Percentiles rank a stretch among this genome's conserved stretches.
Conservation (phyloP, 192 early-diverging fungal genomes). For the Coemansia sp. region DNA sequence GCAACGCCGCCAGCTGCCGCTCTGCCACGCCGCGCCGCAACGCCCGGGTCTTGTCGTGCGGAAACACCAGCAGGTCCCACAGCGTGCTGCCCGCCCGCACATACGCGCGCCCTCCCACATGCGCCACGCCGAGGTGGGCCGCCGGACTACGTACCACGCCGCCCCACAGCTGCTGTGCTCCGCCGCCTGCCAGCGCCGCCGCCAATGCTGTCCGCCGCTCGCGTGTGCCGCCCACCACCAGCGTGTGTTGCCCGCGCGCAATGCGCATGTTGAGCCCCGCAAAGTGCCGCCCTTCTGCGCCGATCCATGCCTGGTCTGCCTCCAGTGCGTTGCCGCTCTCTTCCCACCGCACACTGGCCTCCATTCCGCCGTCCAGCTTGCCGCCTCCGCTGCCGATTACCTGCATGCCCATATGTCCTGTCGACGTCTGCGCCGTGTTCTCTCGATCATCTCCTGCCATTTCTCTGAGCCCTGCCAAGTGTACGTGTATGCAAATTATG, state of each 20-base stretch:
- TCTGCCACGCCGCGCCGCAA: constrained; percentile 31
- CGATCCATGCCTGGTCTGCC: constrained; percentile 10
- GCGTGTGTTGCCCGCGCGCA: constrained; percentile 29
- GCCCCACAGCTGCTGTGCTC: constrained; percentile 1
- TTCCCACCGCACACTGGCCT: constrained; percentile 9
- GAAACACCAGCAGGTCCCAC: constrained; percentile 47
- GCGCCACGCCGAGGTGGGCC: constrained; percentile 15
- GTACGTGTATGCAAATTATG: neutral
- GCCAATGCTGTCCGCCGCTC: constrained; percentile 20
- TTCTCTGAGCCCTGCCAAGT: neutral
- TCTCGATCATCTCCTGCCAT: neutral
- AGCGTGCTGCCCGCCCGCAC: constrained; percentile 38
- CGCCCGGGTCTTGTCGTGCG: constrained; percentile 45
- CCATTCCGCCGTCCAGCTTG: neutral
- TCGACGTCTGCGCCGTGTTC: neutral
- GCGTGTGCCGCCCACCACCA: constrained; percentile 27
- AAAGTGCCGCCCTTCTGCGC: constrained; percentile 11
- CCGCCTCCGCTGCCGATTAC: constrained; percentile 6
- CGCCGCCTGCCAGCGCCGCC: constrained; percentile 16
- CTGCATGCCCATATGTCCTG: constrained; percentile 5
- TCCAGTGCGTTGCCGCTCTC: constrained; percentile 4
- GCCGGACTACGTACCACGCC: constrained; percentile 16
- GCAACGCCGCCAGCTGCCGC: constrained; percentile 29
- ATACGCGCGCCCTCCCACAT: constrained; percentile 18
- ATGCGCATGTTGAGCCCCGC: constrained; percentile 23